These are phyloP conservation scores for Nicotiana tabacum DNA, from an alignment of 257 asterid species.

Conservation along the genomic window DNA sequence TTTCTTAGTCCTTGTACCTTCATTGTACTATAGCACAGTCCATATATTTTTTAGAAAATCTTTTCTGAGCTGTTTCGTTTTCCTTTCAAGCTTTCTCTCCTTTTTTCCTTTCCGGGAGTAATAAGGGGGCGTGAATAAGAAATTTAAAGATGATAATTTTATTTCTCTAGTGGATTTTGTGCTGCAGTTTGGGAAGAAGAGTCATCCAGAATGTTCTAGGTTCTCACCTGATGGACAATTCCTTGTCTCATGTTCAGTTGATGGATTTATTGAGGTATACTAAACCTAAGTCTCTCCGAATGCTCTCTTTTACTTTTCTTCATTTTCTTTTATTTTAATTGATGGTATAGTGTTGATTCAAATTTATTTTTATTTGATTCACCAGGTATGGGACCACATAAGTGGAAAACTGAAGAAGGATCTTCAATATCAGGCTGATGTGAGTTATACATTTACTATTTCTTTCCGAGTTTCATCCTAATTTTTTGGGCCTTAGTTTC, in stretches of 20 bases:
- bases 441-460: constrained; percentile 28
- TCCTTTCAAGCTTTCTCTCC: not conserved
- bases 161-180: constrained; percentile 15
- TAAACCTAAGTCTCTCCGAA: constrained; percentile 1
- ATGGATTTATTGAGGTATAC: constrained; percentile 88
- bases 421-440: constrained; percentile 98
- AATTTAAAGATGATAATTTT: not conserved
- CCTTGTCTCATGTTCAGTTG: constrained; percentile 93
- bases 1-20: too few species aligned
- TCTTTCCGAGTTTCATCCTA: not conserved
- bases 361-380: constrained; percentile 7
- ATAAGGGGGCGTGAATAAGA: not conserved
- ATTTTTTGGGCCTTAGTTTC: not conserved
- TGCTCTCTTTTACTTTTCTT: constrained; percentile 11
- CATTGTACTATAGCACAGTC: too few species aligned
- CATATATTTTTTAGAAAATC: too few species aligned
- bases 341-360: constrained; percentile 22
- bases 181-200: constrained; percentile 90
- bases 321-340: constrained; percentile 1
- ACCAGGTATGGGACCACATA: constrained; percentile 93
- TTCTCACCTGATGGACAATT: constrained; percentile 99
- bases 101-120: not conserved
- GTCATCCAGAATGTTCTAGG: constrained; percentile 85
- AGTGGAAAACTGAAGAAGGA: constrained; percentile 96
- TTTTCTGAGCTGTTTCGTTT: too few species aligned